These are phyloP conservation scores for Polytrichum formosum DNA, from an alignment of 225 moss, liverwort and hornwort species.

Conservation along the genomic window DNA sequence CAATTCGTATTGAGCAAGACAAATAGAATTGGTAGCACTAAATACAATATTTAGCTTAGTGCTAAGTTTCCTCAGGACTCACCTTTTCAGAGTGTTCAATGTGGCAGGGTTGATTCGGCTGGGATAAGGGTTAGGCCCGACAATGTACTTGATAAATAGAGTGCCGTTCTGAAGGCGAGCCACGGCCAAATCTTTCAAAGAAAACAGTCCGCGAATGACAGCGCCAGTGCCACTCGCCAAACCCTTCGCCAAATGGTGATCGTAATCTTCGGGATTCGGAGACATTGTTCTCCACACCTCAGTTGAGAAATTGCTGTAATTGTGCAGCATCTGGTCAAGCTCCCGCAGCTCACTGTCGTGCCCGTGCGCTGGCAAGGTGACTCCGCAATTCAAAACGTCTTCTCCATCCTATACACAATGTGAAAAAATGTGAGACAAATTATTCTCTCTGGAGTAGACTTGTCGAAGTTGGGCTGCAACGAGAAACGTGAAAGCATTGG, in stretches of 20 bases:
- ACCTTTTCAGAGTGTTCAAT: conserved; percentile 63
- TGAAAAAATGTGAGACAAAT: not conserved
- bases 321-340: conserved; percentile 44
- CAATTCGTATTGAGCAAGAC: too few relatives aligned
- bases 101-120: conserved; percentile 55
- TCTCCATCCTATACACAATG: conserved; percentile 8
- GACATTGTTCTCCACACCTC: conserved; percentile 89
- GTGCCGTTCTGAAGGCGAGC: conserved; percentile 49
- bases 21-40: too few relatives aligned
- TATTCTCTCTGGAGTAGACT: too few relatives aligned
- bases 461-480: too few relatives aligned
- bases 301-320: conserved; percentile 67
- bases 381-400: conserved; percentile 69
- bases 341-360: conserved; percentile 37
- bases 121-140: conserved; percentile 47
- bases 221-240: conserved; percentile 84
- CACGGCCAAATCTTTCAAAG: conserved; percentile 67
- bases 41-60: too few relatives aligned
- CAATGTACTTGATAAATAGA: conserved; percentile 45
- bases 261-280: conserved; percentile 87
- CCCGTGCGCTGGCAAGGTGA: conserved; percentile 54
- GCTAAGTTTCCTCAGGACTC: not conserved
- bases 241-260: conserved; percentile 57
- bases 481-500: too few relatives aligned
- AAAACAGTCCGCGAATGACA: conserved; percentile 79